Percentiles rank a stretch among this genome's conserved stretches.
phyloP scores from a whole-genome alignment of 345 rosid species.

The Aegle marmelos region DNA sequence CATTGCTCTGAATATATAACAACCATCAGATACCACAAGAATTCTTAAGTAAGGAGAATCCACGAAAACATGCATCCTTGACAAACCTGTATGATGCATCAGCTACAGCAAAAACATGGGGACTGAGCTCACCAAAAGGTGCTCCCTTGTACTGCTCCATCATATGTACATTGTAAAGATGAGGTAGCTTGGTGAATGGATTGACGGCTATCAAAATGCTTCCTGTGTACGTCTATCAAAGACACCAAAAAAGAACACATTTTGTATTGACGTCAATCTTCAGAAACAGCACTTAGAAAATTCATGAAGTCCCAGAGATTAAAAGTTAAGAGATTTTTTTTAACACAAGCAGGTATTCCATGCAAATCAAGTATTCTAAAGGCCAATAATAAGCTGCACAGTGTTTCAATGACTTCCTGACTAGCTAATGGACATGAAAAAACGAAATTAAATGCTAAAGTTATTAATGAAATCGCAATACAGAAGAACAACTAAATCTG shows the following conservation, averaged over 20 bases:
- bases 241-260: neutral
- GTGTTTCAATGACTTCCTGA: neutral
- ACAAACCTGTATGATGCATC: conserved; percentile 92
- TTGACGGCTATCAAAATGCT: conserved; percentile 97
- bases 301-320: neutral
- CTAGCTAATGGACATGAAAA: neutral
- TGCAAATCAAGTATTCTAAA: neutral
- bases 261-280: conserved; percentile 2
- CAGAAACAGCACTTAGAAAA: neutral
- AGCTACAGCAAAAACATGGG: conserved; percentile 99
- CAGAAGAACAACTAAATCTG: neutral
- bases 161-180: conserved; percentile 93
- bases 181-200: conserved; percentile 98
- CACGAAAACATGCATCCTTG: neutral
- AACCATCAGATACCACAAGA: conserved; percentile 25
- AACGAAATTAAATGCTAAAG: neutral
- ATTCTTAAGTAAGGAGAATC: conserved; percentile 19
- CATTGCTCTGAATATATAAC: conserved; percentile 78
- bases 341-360: neutral
- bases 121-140: conserved; percentile 94
- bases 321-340: too few relatives aligned
- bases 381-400: neutral
- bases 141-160: conserved; percentile 99
- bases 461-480: neutral
- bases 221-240: conserved; percentile 88